Conservation (phyloP, 2,329 filamentous ascomycete genomes). For the Xylariales sp. region DNA sequence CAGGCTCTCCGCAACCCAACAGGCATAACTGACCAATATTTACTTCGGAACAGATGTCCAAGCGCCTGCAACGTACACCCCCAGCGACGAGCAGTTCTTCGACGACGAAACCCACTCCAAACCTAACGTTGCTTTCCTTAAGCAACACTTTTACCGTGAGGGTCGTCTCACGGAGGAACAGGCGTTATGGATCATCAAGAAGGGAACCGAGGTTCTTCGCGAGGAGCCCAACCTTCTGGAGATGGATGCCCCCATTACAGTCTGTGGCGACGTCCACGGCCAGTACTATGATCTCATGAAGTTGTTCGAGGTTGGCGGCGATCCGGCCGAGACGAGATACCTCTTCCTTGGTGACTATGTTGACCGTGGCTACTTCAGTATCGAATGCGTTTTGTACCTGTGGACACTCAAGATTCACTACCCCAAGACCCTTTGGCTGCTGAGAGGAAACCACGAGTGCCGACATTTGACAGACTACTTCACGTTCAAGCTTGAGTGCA, state of each 20-base stretch:
- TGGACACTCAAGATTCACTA: slow-evolving; percentile 99
- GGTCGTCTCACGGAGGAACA: slow-evolving; percentile 96
- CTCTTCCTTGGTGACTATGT: slow-evolving; percentile 98
- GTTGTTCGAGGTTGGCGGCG: slow-evolving; percentile 95
- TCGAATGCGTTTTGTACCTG: slow-evolving; percentile 96
- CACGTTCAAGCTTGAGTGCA: slow-evolving; percentile 99
- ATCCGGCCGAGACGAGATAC: slow-evolving; percentile 93
- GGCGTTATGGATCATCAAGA: slow-evolving; percentile 89
- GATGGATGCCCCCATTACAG: slow-evolving; percentile 99
- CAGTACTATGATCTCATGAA: slow-evolving; percentile 99
- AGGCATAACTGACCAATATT: slow-evolving; percentile 15
- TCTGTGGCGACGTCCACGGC: slow-evolving; percentile 96
- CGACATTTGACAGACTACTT: slow-evolving; percentile 99
- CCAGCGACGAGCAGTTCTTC: slow-evolving; percentile 92
- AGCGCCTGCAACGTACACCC: slow-evolving; percentile 89
- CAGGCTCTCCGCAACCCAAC: too few species aligned
- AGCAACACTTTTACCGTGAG: slow-evolving; percentile 98
- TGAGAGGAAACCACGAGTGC: slow-evolving; percentile 97
- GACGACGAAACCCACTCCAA: slow-evolving; percentile 80
- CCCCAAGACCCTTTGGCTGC: slow-evolving; percentile 92
- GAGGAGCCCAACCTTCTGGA: slow-evolving; percentile 93
- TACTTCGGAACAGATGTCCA: slow-evolving; percentile 75
- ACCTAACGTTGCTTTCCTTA: slow-evolving; percentile 89
- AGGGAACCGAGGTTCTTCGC: slow-evolving; percentile 81
- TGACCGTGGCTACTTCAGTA: slow-evolving; percentile 97